Evolutionary conservation across 805 yeast species (phyloP), one percentile per base, ranked within the genome.

Genomic region (Saccharomycopsis microspora): DNA sequence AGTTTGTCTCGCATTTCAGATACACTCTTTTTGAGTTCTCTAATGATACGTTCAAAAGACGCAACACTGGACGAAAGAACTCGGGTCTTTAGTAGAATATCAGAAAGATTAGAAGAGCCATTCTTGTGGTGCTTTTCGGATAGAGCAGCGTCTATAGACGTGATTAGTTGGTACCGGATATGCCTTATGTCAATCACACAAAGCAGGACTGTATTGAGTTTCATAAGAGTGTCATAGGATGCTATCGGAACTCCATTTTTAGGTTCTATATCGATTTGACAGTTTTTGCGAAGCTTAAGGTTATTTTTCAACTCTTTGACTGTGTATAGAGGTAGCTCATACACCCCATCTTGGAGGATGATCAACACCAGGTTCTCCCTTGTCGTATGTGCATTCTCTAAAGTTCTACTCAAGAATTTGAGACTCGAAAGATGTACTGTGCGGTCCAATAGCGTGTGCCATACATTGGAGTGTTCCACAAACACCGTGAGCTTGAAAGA

Each of bases 161-260:
- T 6, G n/a, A 35, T 32, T 11, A 49, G 38, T 28, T 48, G 48
- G 37, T 50, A 10, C 32, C 47, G 49, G n/a, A 47, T 50, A 7
- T 38, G 46, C 41, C 46, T 45, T 19, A 64, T 50, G 46, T 67
- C 71, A 19, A 54, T 48, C 3, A 66, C 58, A 48, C 69, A 64
- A n/a, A 60, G 50, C 8, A 65, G 62, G 29, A 62, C 56, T 40
- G 65, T 67, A 43, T 65, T 62, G 50, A 67, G 47, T 42, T 64
- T 65, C 68, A 67, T 64, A 5, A 65, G 62, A 45, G 64, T 69
- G 45, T 66, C 70, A 49, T 60, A 67, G 0, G 66, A 53, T 46
- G 66, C 57, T 8, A 66, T 58, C 9, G 37, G 37, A 43, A 58
- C 59, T 7, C 35, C 55, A 51, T 36, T 45, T 40, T 19, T 19